A percentile compares a stretch with the other conserved stretches of the same genome.
These are phyloP conservation scores for Geotrichum cucujoidarum DNA, from an alignment of 1,139 yeast genomes.

Conservation along the genomic window DNA sequence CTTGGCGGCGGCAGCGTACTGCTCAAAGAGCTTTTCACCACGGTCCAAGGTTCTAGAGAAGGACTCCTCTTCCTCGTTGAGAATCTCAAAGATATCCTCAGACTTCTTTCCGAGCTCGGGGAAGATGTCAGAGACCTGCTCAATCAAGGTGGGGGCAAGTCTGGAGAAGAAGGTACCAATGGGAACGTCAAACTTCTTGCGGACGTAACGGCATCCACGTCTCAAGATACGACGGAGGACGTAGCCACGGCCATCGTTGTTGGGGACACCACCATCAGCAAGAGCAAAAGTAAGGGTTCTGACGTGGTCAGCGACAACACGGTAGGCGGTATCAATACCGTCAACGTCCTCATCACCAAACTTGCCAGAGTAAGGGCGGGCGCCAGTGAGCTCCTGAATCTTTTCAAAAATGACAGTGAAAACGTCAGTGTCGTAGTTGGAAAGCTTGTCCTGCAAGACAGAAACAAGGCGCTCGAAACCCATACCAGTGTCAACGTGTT, in stretches of 20 bases:
- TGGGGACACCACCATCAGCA: constrained; percentile 98
- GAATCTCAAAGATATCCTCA: constrained; percentile 75
- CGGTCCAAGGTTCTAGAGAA: constrained; percentile 94
- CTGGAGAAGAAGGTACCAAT: constrained; percentile 80
- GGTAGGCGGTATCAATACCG: constrained; percentile 95
- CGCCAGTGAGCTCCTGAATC: constrained; percentile 90
- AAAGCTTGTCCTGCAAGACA: constrained; percentile 78
- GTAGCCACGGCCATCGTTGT: constrained; percentile 98
- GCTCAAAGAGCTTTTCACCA: constrained; percentile 94
- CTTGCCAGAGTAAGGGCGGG: constrained; percentile 83
- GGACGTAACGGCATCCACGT: constrained; percentile 95
- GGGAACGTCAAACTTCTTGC: constrained; percentile 93
- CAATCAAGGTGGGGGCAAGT: constrained; percentile 88
- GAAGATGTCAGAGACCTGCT: constrained; percentile 80
- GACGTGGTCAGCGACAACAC: constrained; percentile 97
- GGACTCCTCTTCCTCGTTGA: constrained; percentile 92
- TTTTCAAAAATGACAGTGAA: constrained; percentile 79
- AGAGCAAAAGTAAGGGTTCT: constrained; percentile 94
- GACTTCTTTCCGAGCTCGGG: constrained; percentile 80
- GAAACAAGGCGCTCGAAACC: constrained; percentile 97
- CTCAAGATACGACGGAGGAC: constrained; percentile 93
- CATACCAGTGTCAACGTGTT: constrained; percentile 97
- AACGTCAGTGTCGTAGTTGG: constrained; percentile 96
- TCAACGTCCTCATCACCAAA: constrained; percentile 89
- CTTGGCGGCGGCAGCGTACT: constrained; percentile 79